A percentile compares a stretch with the other conserved stretches of the same genome.
Conservation (phyloP, 164 flowering plant species). For the Protea cynaroides region DNA sequence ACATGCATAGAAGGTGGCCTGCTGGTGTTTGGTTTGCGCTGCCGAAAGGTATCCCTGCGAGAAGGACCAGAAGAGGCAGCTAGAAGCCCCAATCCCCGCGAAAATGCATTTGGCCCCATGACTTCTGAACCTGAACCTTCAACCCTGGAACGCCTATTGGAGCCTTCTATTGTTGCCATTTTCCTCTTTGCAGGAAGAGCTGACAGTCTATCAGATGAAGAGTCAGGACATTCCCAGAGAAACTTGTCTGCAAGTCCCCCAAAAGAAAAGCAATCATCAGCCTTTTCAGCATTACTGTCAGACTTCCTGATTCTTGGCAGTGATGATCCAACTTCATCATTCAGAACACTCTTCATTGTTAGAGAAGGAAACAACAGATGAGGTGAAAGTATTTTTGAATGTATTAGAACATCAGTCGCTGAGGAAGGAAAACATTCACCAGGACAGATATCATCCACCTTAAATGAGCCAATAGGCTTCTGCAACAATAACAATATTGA, state of each 20-base stretch:
- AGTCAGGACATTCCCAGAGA: slow-evolving; percentile 97
- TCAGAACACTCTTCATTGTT: slow-evolving; percentile 5
- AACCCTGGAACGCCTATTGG: slow-evolving; percentile 63
- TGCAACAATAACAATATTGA: slow-evolving; percentile 49
- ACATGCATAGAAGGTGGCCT: slow-evolving; percentile 99
- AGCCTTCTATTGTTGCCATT: slow-evolving; percentile 57
- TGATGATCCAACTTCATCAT: slow-evolving; percentile 16
- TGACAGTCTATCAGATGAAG: slow-evolving; percentile 58
- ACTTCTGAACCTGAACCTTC: slow-evolving; percentile 53
- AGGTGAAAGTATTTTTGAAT: slow-evolving; percentile 29
- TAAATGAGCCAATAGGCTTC: slow-evolving; percentile 30
- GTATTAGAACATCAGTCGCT: slow-evolving; percentile 18
- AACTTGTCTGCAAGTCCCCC: slow-evolving; percentile 62
- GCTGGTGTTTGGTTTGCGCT: slow-evolving; percentile 96
- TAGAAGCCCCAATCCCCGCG: slow-evolving; percentile 49
- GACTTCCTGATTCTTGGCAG: slow-evolving; percentile 14
- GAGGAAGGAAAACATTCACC: slow-evolving; percentile 16
- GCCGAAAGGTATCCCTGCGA: slow-evolving; percentile 86
- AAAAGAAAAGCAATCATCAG: slow-evolving; percentile 28
- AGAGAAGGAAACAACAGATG: slow-evolving; percentile 19
- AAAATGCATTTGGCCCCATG: slow-evolving; percentile 34
- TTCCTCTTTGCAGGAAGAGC: slow-evolving; percentile 54
- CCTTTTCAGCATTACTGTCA: slow-evolving; percentile 32
- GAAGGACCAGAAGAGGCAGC: slow-evolving; percentile 51
- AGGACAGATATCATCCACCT: slow-evolving; percentile 29